Evolutionary conservation across 371 early-diverging fungal species (phyloP), one percentile per base, ranked within the genome.

Genomic region (Encephalitozoon hellem): DNA sequence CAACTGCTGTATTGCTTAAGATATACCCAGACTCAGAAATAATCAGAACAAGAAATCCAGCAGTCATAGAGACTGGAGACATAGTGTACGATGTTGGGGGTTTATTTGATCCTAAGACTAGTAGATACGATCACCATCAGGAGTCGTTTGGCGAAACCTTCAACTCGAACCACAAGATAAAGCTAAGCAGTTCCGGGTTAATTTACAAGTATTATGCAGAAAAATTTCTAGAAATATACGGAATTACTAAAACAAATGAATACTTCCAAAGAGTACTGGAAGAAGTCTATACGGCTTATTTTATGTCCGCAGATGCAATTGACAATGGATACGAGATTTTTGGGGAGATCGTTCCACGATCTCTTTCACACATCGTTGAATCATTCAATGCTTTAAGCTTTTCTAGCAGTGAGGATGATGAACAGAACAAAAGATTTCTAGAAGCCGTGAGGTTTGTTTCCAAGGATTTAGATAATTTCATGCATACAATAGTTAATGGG

Each of bases 61-160:
- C 84, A 9, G 87, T 90, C 38, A 85, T 95, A 52, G 88, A 85
- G 12, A 87, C 87, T 21, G 92, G 91, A 71, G 92, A 91, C 77
- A 88, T 94, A 71, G 91, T 97, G 18, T 94, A 94, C 9, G 97
- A 97, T 83, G 97, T 97, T 4, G 97, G 97, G 53, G 93, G 92
- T 59, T 90, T 89, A 23, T 96, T 93, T 84, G 90, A 91, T 84
- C 92, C 90, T 43, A 84, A 83, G 38, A 85, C 82, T 26, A 85
- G 88, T 68, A 87, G 91, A 43, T 97, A 89, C 81, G 97, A 97
- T 81, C 97, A 97, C 81, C 97, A 97, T 82, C 95, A 95, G 88
- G 89, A 93, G 70, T 92, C 90, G 25, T 97, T 95, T 81, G 83
- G 80, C 41, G 93, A 94, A 77, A 91, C 92, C 43, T 94, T 93